Evolutionary conservation across 495 filamentous ascomycete genomes (phyloP).

Genomic region (Aspergillus coremiiformis): DNA sequence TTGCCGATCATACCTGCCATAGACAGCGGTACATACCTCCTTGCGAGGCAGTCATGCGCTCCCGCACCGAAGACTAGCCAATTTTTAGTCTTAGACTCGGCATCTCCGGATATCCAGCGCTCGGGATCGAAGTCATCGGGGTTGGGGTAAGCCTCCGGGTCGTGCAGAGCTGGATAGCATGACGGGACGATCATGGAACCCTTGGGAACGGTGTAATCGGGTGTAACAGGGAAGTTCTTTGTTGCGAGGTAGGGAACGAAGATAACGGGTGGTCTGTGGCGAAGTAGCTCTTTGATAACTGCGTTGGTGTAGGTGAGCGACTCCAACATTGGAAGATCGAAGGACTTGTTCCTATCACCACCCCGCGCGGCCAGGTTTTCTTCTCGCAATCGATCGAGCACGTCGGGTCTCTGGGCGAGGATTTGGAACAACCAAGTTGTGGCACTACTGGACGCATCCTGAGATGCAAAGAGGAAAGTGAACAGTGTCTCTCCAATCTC

Average conservation of each 20-base stretch:
- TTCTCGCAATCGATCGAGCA: constrained; percentile 71
- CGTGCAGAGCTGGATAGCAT: constrained; percentile 78
- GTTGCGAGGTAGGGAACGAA: constrained; percentile 94
- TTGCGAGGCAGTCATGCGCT: constrained; percentile 86
- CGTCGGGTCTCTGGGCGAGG: constrained; percentile 80
- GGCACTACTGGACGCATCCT: constrained; percentile 88
- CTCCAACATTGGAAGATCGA: constrained; percentile 77
- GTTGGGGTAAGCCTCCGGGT: constrained; percentile 77
- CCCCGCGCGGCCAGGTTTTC: constrained; percentile 71
- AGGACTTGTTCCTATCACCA: constrained; percentile 58
- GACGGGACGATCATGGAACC: constrained; percentile 86
- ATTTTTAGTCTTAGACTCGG: constrained; percentile 87
- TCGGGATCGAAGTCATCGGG: constrained; percentile 79
- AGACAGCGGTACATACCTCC: constrained; percentile 78
- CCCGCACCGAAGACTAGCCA: constrained; percentile 92
- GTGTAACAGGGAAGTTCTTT: constrained; percentile 79
- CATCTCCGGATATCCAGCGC: constrained; percentile 80
- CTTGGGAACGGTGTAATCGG: constrained; percentile 78
- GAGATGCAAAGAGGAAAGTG: constrained; percentile 93
- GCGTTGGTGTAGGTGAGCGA: constrained; percentile 80
- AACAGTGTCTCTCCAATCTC: constrained; percentile 90
- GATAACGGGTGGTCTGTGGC: constrained; percentile 86
- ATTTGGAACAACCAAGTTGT: constrained; percentile 89
- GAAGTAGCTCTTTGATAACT: constrained; percentile 82
- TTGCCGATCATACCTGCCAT: constrained; percentile 84